Evolutionary conservation across 2,329 filamentous ascomycete species (phyloP).

Genomic region (Metarhizium humberi): DNA sequence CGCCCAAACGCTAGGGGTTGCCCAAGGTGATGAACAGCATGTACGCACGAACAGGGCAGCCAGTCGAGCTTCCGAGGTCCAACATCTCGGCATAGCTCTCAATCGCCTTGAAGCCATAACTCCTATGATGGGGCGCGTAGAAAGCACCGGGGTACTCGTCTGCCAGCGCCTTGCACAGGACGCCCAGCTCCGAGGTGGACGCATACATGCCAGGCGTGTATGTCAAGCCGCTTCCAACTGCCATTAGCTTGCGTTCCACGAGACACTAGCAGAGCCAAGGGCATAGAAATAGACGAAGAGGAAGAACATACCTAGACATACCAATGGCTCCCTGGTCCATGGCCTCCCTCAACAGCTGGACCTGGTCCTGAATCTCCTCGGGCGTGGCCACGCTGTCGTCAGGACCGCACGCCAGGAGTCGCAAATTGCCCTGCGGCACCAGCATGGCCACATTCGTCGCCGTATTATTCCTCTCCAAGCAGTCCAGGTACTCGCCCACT

Average conservation of each 20-base stretch:
- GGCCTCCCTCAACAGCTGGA: slow-evolving; percentile 11
- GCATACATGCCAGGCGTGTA: slow-evolving; percentile 18
- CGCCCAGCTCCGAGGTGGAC: slow-evolving; percentile 14
- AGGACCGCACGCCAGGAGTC: slow-evolving; percentile 14
- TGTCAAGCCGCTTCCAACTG: slow-evolving; percentile 11
- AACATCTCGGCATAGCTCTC: slow-evolving; percentile 17
- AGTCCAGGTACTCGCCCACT: slow-evolving; percentile 14
- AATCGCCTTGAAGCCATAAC: slow-evolving; percentile 13
- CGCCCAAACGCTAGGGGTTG: too few species aligned
- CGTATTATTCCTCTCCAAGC: slow-evolving; percentile 12
- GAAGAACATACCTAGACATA: slow-evolving; percentile 12
- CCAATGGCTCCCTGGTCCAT: slow-evolving; percentile 14
- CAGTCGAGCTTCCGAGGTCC: slow-evolving; percentile 12
- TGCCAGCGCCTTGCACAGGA: slow-evolving; percentile 12
- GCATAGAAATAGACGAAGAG: background rate
- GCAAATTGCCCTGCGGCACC: slow-evolving; percentile 15
- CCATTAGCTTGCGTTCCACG: background rate
- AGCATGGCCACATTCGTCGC: slow-evolving; percentile 16
- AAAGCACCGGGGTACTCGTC: slow-evolving; percentile 13
- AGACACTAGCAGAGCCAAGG: too few species aligned
- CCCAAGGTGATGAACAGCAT: too few species aligned
- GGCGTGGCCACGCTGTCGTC: slow-evolving; percentile 11
- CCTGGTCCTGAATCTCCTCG: slow-evolving; percentile 12
- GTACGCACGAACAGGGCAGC: slow-evolving; percentile 14
- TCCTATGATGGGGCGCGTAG: slow-evolving; percentile 17